A percentile compares a stretch with the other conserved stretches of the same genome.
These are phyloP conservation scores for Stygiomarasmius scandens DNA, from an alignment of 1,284 basidiomycete species.

Conservation along the genomic window DNA sequence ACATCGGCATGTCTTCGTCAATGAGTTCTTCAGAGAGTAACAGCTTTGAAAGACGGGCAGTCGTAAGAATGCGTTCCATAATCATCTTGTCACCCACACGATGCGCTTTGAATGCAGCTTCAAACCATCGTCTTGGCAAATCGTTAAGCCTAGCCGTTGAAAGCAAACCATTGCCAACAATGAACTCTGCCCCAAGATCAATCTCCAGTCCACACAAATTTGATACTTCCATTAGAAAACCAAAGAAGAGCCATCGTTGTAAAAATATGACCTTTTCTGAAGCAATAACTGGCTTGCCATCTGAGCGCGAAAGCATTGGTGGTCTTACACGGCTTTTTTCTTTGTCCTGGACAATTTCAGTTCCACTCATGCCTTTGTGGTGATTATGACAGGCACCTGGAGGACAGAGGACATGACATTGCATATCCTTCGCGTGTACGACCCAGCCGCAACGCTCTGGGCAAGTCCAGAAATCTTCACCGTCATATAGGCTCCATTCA, in stretches of 20 bases:
- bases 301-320: constrained; percentile 1
- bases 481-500: not conserved
- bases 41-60: no score
- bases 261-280: not conserved
- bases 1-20: not conserved
- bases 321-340: not conserved
- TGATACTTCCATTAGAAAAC: not conserved
- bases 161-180: no score
- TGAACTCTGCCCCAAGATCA: no score
- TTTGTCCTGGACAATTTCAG: not conserved
- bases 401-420: no score
- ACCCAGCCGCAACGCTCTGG: not conserved
- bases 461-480: not conserved
- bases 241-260: not conserved
- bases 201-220: not conserved
- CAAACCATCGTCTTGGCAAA: no score
- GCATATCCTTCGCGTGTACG: not conserved
- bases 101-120: no score
- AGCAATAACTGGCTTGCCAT: not conserved
- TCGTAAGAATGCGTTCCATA: no score
- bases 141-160: no score
- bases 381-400: no score
- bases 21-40: not conserved
- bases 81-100: no score
- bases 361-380: no score